phyloP scores from a whole-genome alignment of 495 filamentous ascomycete genomes.

The Neurospora sp. region DNA sequence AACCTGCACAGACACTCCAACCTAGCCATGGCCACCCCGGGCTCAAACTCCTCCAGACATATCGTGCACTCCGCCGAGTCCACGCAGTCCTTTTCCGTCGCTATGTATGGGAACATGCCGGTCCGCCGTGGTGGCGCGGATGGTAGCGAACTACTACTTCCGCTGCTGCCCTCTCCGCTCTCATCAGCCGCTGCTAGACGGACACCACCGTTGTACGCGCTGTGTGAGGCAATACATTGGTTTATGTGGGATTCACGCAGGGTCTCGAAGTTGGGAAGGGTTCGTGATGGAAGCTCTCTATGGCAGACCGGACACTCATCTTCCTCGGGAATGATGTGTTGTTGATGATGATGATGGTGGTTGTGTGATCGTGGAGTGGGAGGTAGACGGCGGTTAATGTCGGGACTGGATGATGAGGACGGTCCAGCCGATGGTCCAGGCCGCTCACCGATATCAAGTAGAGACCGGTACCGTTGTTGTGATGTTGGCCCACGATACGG shows the following conservation, averaged over 20 bases:
- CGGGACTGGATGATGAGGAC: constrained; percentile 4
- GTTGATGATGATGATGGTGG: background rate
- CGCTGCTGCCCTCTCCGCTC: constrained; percentile 5
- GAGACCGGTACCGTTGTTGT: constrained; percentile 14
- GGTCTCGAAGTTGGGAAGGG: constrained; percentile 46
- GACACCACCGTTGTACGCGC: constrained; percentile 20
- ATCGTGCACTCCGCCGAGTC: constrained; percentile 83
- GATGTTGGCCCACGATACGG: constrained; percentile 8
- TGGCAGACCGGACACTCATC: constrained; percentile 92
- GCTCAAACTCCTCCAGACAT: constrained; percentile 91
- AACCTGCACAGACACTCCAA: constrained; percentile 93
- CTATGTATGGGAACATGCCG: constrained; percentile 54
- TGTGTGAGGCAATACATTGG: constrained; percentile 56
- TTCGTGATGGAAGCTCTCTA: constrained; percentile 56
- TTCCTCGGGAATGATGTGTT: constrained; percentile 52
- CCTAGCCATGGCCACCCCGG: constrained; percentile 69
- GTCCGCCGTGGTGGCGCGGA: constrained; percentile 28
- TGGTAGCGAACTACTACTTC: constrained; percentile 9
- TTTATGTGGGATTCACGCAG: constrained; percentile 68
- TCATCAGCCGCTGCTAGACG: background rate
- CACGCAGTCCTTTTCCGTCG: constrained; percentile 87
- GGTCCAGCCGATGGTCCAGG: constrained; percentile 11
- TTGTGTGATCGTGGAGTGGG: constrained; percentile 5
- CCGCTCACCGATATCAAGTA: constrained; percentile 15
- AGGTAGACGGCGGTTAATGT: constrained; percentile 16